Conservation (phyloP, 768 basidiomycete species). For the Dacryopinax spathularia region DNA sequence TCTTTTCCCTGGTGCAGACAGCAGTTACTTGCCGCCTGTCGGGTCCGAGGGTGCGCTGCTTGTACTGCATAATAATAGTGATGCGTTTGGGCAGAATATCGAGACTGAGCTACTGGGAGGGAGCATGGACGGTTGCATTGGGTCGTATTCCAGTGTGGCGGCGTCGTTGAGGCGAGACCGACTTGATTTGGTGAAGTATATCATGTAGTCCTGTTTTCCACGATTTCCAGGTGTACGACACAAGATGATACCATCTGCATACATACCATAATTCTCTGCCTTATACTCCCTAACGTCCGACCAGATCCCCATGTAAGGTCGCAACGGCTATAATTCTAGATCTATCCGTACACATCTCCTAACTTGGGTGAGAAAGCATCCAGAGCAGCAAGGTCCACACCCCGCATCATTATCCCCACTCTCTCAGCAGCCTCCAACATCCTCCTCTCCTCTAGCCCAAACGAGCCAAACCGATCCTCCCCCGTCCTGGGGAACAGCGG, state of each 20-base stretch:
- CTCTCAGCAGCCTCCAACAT: not conserved
- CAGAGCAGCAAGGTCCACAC: not conserved
- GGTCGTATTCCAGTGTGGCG: constrained; percentile 7
- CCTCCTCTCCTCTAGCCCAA: not conserved
- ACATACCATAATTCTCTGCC: too few relatives aligned
- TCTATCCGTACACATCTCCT: too few relatives aligned
- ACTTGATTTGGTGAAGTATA: not conserved
- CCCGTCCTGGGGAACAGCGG: not conserved
- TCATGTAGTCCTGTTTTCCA: not conserved
- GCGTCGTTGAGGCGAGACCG: constrained; percentile 7
- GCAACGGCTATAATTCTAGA: too few relatives aligned
- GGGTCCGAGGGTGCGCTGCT: constrained; percentile 6
- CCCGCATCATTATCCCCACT: not conserved
- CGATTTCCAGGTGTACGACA: not conserved
- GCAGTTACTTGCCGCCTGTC: not conserved
- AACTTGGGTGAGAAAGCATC: too few relatives aligned
- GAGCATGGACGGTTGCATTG: constrained; percentile 13
- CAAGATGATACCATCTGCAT: not conserved
- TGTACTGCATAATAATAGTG: constrained; percentile 15
- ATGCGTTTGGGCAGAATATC: constrained; percentile 16
- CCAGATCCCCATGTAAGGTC: too few relatives aligned
- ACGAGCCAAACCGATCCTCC: not conserved
- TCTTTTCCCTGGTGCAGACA: not conserved
- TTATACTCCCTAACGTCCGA: too few relatives aligned
- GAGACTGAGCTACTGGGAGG: constrained; percentile 11